These are phyloP conservation scores for Recurvomyces mirabilis DNA, from an alignment of 495 filamentous ascomycete species.

Conservation along the genomic window DNA sequence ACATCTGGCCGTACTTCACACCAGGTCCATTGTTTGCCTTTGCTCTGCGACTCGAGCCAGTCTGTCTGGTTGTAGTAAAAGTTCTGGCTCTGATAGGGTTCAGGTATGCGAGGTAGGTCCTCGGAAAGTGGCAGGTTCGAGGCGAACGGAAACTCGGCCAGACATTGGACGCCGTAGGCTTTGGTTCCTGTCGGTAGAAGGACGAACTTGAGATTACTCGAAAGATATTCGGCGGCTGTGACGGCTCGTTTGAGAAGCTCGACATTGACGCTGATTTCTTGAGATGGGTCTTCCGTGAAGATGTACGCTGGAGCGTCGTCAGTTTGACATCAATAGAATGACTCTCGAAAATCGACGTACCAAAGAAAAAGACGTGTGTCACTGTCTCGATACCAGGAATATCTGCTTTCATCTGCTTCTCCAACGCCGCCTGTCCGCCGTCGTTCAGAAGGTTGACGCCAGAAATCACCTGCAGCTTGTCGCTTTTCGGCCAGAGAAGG, in stretches of 20 bases:
- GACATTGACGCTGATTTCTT: constrained; percentile 30
- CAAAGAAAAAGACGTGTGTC: constrained; percentile 37
- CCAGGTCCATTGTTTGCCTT: constrained; percentile 28
- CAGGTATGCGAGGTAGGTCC: constrained; percentile 28
- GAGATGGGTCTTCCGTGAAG: constrained; percentile 21
- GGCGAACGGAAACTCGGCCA: constrained; percentile 30
- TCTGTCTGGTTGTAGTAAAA: constrained; percentile 33
- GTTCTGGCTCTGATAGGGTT: constrained; percentile 29
- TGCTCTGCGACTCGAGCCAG: constrained; percentile 22
- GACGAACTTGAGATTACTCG: constrained; percentile 30
- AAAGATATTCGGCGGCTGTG: constrained; percentile 34
- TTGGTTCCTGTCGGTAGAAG: constrained; percentile 31
- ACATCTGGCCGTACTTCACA: constrained; percentile 28
- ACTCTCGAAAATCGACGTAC: no score
- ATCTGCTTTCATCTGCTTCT: constrained; percentile 30
- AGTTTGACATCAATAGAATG: no score
- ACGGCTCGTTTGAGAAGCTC: constrained; percentile 34
- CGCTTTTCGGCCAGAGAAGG: constrained; percentile 34
- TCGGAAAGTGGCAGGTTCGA: constrained; percentile 29
- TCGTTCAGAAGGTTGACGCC: constrained; percentile 33
- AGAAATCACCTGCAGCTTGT: constrained; percentile 33
- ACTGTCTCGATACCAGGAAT: constrained; percentile 33
- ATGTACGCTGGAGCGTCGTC: constrained; percentile 21
- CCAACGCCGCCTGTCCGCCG: constrained; percentile 30
- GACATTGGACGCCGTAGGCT: constrained; percentile 24